These are phyloP conservation scores for Cryptococcus sp. DNA, from an alignment of 1,284 basidiomycete species.

Conservation along the genomic window DNA sequence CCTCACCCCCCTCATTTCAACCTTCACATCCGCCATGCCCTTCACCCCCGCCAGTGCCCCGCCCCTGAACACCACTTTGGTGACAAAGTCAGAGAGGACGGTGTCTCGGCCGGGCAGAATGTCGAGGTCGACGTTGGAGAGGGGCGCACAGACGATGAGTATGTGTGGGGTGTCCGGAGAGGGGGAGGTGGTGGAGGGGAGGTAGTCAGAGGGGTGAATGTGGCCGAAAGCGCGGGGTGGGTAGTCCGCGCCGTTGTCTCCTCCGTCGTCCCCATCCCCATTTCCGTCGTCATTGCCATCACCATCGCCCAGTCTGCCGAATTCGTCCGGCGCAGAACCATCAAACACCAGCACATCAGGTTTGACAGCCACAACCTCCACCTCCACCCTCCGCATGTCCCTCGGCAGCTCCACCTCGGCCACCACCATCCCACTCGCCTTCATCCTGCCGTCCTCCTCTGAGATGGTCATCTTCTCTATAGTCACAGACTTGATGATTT, in stretches of 20 bases:
- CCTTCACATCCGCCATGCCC: conserved; percentile 38
- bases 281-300: conserved; percentile 12
- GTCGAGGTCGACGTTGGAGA: conserved; percentile 41
- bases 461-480: conserved; percentile 48
- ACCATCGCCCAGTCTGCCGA: conserved; percentile 10
- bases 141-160: conserved; percentile 41
- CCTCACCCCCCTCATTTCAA: conserved; percentile 31
- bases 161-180: conserved; percentile 25
- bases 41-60: conserved; percentile 47
- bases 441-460: conserved; percentile 37
- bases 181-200: conserved; percentile 22
- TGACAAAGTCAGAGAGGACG: conserved; percentile 44
- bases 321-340: conserved; percentile 28
- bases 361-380: conserved; percentile 37
- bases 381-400: conserved; percentile 29
- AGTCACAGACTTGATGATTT: conserved; percentile 44
- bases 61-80: conserved; percentile 48
- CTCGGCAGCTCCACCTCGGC: conserved; percentile 41
- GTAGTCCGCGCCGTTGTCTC: conserved; percentile 11
- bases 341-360: conserved; percentile 49
- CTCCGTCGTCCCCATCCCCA: conserved; percentile 14
- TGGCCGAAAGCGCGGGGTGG: conserved; percentile 30
- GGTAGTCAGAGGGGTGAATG: conserved; percentile 29
- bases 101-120: conserved; percentile 42
- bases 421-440: conserved; percentile 42